Evolutionary conservation across 75 land plant species (phyloP).

Genomic region (Cryptomeria japonica): DNA sequence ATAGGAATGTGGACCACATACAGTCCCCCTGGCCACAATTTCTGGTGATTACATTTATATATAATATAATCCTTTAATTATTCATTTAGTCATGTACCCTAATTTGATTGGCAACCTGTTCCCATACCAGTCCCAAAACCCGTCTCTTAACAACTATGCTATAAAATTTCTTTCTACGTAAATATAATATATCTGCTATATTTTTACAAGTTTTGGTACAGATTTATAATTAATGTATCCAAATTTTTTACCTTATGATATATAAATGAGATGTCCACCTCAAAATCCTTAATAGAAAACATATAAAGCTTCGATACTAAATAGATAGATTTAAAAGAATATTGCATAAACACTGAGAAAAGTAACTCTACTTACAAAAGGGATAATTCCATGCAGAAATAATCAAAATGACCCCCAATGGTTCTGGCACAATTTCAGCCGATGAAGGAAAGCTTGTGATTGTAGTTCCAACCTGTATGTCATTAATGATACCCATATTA

Average conservation of each 20-base stretch:
- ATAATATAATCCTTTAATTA: too few relatives aligned
- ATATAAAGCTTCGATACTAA: not conserved
- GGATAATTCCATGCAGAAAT: slow-evolving; percentile 65
- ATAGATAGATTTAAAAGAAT: not conserved
- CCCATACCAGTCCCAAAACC: too few relatives aligned
- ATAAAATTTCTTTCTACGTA: not conserved
- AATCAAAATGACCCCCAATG: slow-evolving; percentile 40
- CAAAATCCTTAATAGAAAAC: not conserved
- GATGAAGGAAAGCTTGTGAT: slow-evolving; percentile 30
- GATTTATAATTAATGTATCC: not conserved
- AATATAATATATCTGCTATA: not conserved
- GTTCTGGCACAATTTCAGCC: slow-evolving; percentile 41
- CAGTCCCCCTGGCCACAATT: too few relatives aligned
- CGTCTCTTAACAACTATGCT: not conserved
- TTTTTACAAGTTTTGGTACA: not conserved
- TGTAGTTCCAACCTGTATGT: slow-evolving; percentile 35
- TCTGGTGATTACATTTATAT: too few relatives aligned
- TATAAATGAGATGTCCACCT: not conserved
- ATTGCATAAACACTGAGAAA: not conserved
- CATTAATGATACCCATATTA: not conserved
- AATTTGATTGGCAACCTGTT: too few relatives aligned
- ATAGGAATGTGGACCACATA: too few relatives aligned
- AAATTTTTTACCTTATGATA: not conserved
- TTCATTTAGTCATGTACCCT: too few relatives aligned
- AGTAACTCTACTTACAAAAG: slow-evolving; percentile 24